These are phyloP conservation scores for Erigeron canadensis DNA, from an alignment of 129 eudicot species.

Conservation along the genomic window DNA sequence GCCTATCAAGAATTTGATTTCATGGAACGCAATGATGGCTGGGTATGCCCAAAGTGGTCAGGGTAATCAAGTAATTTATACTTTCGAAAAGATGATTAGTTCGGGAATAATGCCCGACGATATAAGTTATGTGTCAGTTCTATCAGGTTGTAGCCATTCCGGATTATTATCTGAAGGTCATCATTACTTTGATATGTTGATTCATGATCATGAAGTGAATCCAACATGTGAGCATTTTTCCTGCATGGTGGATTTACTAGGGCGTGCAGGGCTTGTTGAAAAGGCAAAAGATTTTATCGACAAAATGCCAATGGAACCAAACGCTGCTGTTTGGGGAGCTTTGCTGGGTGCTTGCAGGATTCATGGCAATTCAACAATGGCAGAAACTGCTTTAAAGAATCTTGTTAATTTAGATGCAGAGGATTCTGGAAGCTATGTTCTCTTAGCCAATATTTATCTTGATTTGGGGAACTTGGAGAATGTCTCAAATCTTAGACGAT, in stretches of 20 bases:
- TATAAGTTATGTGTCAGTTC: slow-evolving; percentile 45
- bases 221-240: slow-evolving; percentile 51
- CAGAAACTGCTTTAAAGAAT: slow-evolving; percentile 45
- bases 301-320: slow-evolving; percentile 48
- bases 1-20: slow-evolving; percentile 40
- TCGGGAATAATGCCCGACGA: slow-evolving; percentile 40
- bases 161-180: slow-evolving; percentile 50
- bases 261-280: slow-evolving; percentile 53
- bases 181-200: slow-evolving; percentile 42
- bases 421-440: slow-evolving; percentile 52
- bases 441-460: slow-evolving; percentile 45
- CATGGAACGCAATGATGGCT: slow-evolving; percentile 59
- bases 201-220: slow-evolving; percentile 26
- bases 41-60: slow-evolving; percentile 55
- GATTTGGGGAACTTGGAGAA: slow-evolving; percentile 46
- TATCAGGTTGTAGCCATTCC: slow-evolving; percentile 62
- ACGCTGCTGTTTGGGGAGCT: slow-evolving; percentile 58
- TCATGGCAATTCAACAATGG: slow-evolving; percentile 40
- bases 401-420: slow-evolving; percentile 42
- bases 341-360: slow-evolving; percentile 59
- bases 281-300: slow-evolving; percentile 42
- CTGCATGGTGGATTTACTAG: slow-evolving; percentile 53
- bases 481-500: slow-evolving; percentile 37
- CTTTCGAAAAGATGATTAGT: slow-evolving; percentile 41
- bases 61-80: slow-evolving; percentile 39